These are phyloP conservation scores for Camellia granthamiana DNA, from an alignment of 148 eudicot species.

Conservation along the genomic window DNA sequence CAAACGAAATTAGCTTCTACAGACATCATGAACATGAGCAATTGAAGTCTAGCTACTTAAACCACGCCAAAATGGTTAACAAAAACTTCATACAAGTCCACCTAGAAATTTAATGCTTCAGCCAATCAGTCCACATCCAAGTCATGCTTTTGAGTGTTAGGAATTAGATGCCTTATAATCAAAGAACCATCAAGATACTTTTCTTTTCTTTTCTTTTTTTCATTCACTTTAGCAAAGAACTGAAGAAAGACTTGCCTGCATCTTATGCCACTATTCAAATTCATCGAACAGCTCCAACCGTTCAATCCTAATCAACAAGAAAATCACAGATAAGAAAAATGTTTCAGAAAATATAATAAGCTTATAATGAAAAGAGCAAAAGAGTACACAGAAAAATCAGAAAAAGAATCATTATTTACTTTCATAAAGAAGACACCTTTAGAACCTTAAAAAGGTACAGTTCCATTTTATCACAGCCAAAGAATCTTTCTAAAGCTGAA, in stretches of 20 bases:
- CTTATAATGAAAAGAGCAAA: neutral
- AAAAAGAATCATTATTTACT: slow-evolving; percentile 2
- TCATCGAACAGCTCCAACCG: slow-evolving; percentile 92
- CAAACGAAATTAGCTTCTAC: no score
- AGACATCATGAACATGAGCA: neutral
- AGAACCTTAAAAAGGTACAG: neutral
- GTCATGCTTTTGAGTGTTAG: neutral
- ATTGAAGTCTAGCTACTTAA: neutral
- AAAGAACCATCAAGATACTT: slow-evolving; percentile 1
- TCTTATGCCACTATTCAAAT: slow-evolving; percentile 93
- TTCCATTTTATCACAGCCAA: neutral
- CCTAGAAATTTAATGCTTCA: neutral
- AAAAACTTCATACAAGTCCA: neutral
- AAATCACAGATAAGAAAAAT: slow-evolving; percentile 1
- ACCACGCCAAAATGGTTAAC: neutral
- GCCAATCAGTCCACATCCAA: neutral
- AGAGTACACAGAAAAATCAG: neutral
- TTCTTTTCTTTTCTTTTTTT: neutral
- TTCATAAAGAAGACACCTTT: neutral
- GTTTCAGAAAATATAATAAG: neutral
- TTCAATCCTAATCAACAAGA: slow-evolving; percentile 67
- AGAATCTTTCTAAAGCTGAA: neutral
- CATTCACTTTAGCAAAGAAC: slow-evolving; percentile 3
- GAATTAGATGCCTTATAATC: neutral
- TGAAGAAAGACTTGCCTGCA: slow-evolving; percentile 63